A percentile compares a stretch with the other conserved stretches of the same genome.
Conservation (phyloP, 2,329 filamentous ascomycete genomes). For the Aspergillus costaricaensis region DNA sequence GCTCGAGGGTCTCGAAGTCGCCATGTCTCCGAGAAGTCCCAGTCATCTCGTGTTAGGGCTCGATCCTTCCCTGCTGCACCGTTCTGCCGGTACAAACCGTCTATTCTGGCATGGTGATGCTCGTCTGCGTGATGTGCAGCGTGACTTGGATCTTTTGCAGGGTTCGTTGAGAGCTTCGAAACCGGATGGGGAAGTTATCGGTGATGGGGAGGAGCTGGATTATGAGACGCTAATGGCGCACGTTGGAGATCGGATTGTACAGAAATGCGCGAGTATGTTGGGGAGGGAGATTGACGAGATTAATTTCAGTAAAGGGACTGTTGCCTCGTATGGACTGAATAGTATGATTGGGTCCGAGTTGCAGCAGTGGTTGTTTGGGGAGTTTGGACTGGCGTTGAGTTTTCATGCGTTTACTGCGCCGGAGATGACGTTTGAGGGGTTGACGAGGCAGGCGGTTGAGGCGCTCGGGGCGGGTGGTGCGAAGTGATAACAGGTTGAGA, state of each 20-base stretch:
- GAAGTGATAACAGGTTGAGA: too few species aligned
- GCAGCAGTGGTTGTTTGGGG: conserved; percentile 38
- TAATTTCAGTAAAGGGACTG: background rate
- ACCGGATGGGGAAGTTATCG: too few species aligned
- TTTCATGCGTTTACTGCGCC: conserved; percentile 20
- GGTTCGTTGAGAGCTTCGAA: background rate
- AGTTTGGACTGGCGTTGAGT: conserved; percentile 38
- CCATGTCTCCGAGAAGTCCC: conserved; percentile 13
- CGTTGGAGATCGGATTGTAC: background rate
- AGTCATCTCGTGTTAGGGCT: background rate
- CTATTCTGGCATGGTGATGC: conserved; percentile 3
- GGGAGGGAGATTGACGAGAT: background rate
- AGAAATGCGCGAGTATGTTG: conserved; percentile 1
- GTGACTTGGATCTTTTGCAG: background rate
- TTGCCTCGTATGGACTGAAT: conserved; percentile 42
- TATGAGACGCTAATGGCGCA: background rate
- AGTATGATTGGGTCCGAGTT: conserved; percentile 47
- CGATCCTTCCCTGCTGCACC: background rate
- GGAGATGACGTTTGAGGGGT: background rate
- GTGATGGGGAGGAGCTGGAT: background rate
- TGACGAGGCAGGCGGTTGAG: background rate
- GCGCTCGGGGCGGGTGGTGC: background rate
- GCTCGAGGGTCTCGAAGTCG: conserved; percentile 27
- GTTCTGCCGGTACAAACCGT: background rate
- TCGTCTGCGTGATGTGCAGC: background rate